Evolutionary conservation across 2,329 filamentous ascomycete species (phyloP).

Genomic region (Pseudogymnoascus verrucosus): DNA sequence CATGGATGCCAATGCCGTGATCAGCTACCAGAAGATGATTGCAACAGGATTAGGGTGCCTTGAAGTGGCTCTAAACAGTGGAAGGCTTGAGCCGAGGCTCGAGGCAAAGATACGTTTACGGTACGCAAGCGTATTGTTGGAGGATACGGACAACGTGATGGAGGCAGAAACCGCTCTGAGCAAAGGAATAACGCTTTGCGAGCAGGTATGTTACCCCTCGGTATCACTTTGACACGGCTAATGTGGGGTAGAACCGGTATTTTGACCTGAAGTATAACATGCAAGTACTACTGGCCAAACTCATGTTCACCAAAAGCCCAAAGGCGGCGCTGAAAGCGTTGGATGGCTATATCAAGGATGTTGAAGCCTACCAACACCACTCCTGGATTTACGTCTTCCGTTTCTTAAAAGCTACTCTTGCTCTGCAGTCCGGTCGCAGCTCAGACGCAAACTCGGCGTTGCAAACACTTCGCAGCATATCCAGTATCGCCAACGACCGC

Average conservation of each 20-base stretch:
- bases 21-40: slow-evolving; percentile 65
- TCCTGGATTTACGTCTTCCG: slow-evolving; percentile 73
- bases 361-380: slow-evolving; percentile 58
- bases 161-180: slow-evolving; percentile 65
- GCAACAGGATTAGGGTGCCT: slow-evolving; percentile 66
- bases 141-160: slow-evolving; percentile 69
- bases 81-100: slow-evolving; percentile 51
- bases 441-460: slow-evolving; percentile 56
- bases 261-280: slow-evolving; percentile 68
- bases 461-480: slow-evolving; percentile 60
- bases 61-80: slow-evolving; percentile 57
- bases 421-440: slow-evolving; percentile 51
- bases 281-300: slow-evolving; percentile 63
- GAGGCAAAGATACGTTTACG: slow-evolving; percentile 63
- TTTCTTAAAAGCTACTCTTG: slow-evolving; percentile 62
- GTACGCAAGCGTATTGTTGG: slow-evolving; percentile 60
- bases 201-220: slow-evolving; percentile 41
- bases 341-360: slow-evolving; percentile 61
- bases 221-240: not conserved
- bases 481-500: slow-evolving; percentile 48
- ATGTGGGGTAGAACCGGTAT: slow-evolving; percentile 41
- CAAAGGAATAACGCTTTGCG: slow-evolving; percentile 63
- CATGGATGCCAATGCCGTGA: slow-evolving; percentile 42
- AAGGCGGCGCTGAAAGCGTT: slow-evolving; percentile 66
- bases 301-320: slow-evolving; percentile 61